These are phyloP conservation scores for Quillaja saponaria DNA, from an alignment of 306 rosid genomes.

Conservation along the genomic window DNA sequence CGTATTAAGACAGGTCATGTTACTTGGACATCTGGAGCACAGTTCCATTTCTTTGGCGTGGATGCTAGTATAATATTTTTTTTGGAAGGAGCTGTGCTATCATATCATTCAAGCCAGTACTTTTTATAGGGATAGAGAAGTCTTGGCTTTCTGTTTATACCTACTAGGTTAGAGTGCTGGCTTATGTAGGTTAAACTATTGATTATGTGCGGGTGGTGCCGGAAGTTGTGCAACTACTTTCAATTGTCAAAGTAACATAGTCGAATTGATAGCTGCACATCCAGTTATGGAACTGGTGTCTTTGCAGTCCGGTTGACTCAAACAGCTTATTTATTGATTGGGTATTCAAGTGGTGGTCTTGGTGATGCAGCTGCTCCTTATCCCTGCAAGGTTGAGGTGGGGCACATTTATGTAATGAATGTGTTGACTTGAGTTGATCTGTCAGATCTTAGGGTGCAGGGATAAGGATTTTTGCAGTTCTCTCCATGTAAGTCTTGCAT, in stretches of 20 bases:
- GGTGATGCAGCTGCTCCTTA: slow-evolving; percentile 97
- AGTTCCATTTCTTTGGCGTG: slow-evolving; percentile 40
- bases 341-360: slow-evolving; percentile 56
- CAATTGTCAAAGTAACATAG: slow-evolving; percentile 43
- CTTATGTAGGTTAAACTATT: slow-evolving; percentile 31
- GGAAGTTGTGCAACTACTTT: slow-evolving; percentile 40
- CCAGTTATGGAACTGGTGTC: slow-evolving; percentile 94
- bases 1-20: slow-evolving; percentile 41
- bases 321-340: slow-evolving; percentile 67
- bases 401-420: slow-evolving; percentile 92
- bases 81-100: slow-evolving; percentile 24
- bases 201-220: slow-evolving; percentile 39
- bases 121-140: slow-evolving; percentile 23
- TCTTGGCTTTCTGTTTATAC: slow-evolving; percentile 8
- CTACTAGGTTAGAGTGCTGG: slow-evolving; percentile 30
- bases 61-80: slow-evolving; percentile 29
- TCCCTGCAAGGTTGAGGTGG: slow-evolving; percentile 97
- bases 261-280: slow-evolving; percentile 65
- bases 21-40: slow-evolving; percentile 44
- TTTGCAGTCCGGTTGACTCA: slow-evolving; percentile 97
- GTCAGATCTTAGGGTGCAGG: slow-evolving; percentile 72
- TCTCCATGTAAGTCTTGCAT: slow-evolving; percentile 34
- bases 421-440: slow-evolving; percentile 86
- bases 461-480: slow-evolving; percentile 82
- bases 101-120: slow-evolving; percentile 27